These are phyloP conservation scores for Colletotrichum spinosum DNA, from an alignment of 2,329 filamentous ascomycete species.

Conservation along the genomic window DNA sequence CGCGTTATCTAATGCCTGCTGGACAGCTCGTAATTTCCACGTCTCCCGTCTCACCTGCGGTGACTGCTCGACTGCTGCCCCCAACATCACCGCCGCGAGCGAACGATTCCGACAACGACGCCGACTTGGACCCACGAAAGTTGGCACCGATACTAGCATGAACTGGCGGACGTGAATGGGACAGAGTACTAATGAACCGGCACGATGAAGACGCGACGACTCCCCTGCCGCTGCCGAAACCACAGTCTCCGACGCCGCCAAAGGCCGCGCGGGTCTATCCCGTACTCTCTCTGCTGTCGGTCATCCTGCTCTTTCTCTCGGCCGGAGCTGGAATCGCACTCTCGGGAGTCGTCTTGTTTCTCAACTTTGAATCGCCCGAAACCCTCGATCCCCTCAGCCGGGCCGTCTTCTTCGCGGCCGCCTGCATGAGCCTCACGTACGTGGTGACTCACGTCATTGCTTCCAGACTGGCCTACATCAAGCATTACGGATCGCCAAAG, in stretches of 20 bases:
- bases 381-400: conserved; percentile 29
- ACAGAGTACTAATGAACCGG: conserved; percentile 29
- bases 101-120: background rate
- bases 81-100: background rate
- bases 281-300: conserved; percentile 17
- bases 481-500: conserved; percentile 4
- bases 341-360: conserved; percentile 24
- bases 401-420: conserved; percentile 32
- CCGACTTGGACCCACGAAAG: background rate
- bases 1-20: background rate
- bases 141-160: background rate
- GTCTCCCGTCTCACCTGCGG: background rate
- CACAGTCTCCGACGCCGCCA: background rate
- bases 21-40: background rate
- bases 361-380: conserved; percentile 21
- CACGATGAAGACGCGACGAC: conserved; percentile 31
- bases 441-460: conserved; percentile 22
- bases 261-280: conserved; percentile 25
- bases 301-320: conserved; percentile 20
- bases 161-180: conserved; percentile 10
- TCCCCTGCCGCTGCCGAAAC: conserved; percentile 24
- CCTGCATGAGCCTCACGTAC: conserved; percentile 27
- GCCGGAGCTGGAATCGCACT: conserved; percentile 22
- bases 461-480: conserved; percentile 15
- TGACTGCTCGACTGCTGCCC: background rate